Evolutionary conservation across 306 rosid species (phyloP).

Genomic region (Psophocarpus tetragonolobus): DNA sequence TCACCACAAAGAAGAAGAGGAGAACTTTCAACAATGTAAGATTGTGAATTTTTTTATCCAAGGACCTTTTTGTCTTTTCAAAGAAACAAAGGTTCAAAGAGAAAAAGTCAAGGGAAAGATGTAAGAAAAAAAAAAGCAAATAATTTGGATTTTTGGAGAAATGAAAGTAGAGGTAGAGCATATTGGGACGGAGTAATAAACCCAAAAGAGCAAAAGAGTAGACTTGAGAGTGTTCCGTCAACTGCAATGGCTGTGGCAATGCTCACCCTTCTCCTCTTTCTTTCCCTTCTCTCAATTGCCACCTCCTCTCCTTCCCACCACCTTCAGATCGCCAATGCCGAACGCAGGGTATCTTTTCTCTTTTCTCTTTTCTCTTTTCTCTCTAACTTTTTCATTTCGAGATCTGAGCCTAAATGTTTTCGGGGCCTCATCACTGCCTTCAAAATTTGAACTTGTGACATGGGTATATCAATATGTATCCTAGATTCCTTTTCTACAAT

Average conservation of each 20-base stretch:
- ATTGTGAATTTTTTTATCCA: too few species aligned
- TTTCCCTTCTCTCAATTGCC: slow-evolving; percentile 36
- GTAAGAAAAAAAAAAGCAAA: too few species aligned
- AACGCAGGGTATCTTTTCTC: slow-evolving; percentile 73
- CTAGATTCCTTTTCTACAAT: slow-evolving; percentile 20
- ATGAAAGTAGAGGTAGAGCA: too few species aligned
- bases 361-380: background rate
- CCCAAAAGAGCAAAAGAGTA: background rate
- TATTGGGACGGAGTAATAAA: too few species aligned
- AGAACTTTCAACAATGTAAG: too few species aligned
- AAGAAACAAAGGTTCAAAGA: too few species aligned
- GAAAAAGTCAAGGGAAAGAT: too few species aligned
- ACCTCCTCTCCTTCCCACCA: slow-evolving; percentile 54
- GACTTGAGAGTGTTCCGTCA: slow-evolving; percentile 19
- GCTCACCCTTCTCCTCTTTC: slow-evolving; percentile 41
- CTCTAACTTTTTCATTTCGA: background rate
- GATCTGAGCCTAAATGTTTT: slow-evolving; percentile 22
- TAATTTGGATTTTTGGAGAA: too few species aligned
- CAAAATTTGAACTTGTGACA: slow-evolving; percentile 8
- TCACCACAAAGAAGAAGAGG: too few species aligned
- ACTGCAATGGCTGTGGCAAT: slow-evolving; percentile 62
- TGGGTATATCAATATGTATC: slow-evolving; percentile 1
- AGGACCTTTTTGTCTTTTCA: too few species aligned
- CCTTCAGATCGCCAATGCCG: slow-evolving; percentile 85
- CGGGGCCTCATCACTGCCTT: background rate